phyloP scores from a whole-genome alignment of 2,329 filamentous ascomycete genomes.

The Diplodia seriata region DNA sequence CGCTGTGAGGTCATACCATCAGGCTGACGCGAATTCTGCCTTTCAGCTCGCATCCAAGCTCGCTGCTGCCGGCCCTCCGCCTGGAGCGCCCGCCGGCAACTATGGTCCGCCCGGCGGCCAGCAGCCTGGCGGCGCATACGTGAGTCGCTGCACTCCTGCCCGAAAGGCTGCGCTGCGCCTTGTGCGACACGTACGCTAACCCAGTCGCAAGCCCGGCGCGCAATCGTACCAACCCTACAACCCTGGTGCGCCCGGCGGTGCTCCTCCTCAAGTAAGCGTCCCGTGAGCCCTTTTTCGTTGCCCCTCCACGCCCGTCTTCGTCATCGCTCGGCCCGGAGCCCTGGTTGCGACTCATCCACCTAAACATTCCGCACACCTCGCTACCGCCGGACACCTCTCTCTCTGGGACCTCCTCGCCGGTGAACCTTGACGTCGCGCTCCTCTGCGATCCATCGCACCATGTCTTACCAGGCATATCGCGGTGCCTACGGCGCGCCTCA shows the following conservation, averaged over 20 bases:
- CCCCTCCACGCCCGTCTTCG: slow-evolving; percentile 29
- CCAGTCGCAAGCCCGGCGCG: slow-evolving; percentile 51
- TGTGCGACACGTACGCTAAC: slow-evolving; percentile 40
- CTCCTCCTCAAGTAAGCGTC: slow-evolving; percentile 44
- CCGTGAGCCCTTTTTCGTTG: slow-evolving; percentile 21
- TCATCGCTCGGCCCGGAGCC: slow-evolving; percentile 31
- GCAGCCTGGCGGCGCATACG: slow-evolving; percentile 58
- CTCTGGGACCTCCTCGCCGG: not conserved
- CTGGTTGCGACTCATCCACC: slow-evolving; percentile 21
- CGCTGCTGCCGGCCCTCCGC: slow-evolving; percentile 50
- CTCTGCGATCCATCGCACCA: slow-evolving; percentile 3
- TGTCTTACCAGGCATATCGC: slow-evolving; percentile 28
- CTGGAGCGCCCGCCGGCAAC: slow-evolving; percentile 37
- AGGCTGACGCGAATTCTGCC: slow-evolving; percentile 41
- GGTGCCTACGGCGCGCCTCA: slow-evolving; percentile 37
- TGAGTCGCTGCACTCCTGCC: slow-evolving; percentile 51
- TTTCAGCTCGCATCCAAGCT: slow-evolving; percentile 56
- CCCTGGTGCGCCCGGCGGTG: slow-evolving; percentile 50
- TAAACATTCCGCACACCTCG: slow-evolving; percentile 21
- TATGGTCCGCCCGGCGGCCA: slow-evolving; percentile 36
- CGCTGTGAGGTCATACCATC: slow-evolving; percentile 31
- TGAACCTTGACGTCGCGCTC: not conserved
- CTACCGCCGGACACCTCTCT: not conserved
- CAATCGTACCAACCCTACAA: slow-evolving; percentile 63
- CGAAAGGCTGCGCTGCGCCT: slow-evolving; percentile 24